Evolutionary conservation across 1,139 yeast genomes (phyloP).

Genomic region (Geotrichum histeridarum): DNA sequence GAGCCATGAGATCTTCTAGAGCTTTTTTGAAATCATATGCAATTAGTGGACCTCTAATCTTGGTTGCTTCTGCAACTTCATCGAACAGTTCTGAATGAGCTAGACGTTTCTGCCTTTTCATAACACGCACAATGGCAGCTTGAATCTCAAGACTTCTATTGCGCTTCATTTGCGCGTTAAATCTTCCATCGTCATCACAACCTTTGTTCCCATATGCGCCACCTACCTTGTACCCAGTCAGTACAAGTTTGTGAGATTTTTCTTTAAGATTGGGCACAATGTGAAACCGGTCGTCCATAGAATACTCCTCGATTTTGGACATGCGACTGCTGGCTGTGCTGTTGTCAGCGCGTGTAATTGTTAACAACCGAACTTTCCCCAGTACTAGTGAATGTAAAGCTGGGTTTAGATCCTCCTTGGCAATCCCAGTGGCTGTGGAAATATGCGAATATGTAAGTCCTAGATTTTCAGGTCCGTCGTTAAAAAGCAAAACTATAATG

Average conservation of each 20-base stretch:
- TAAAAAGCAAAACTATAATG: slow-evolving; percentile 32
- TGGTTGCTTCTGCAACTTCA: slow-evolving; percentile 18
- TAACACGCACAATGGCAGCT: slow-evolving; percentile 37
- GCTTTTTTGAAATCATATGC: slow-evolving; percentile 5
- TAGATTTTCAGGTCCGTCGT: slow-evolving; percentile 15
- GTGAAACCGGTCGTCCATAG: not conserved
- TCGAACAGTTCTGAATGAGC: slow-evolving; percentile 36
- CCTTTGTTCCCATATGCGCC: not conserved
- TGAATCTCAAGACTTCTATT: slow-evolving; percentile 36
- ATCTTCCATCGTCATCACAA: not conserved
- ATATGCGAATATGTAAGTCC: not conserved
- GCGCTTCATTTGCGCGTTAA: not conserved
- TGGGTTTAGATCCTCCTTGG: slow-evolving; percentile 3
- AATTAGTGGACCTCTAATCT: too few relatives aligned
- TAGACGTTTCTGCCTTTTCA: slow-evolving; percentile 35
- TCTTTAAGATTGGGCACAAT: not conserved
- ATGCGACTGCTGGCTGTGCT: too few relatives aligned
- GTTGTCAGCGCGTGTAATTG: not conserved
- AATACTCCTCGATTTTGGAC: not conserved
- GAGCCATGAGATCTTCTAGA: slow-evolving; percentile 10
- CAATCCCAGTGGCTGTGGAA: not conserved
- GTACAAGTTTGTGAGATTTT: not conserved
- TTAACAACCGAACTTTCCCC: not conserved
- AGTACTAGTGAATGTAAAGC: slow-evolving; percentile 5
- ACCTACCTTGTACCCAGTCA: slow-evolving; percentile 4